Conservation (phyloP, 2,329 filamentous ascomycete genomes). For the Nothophoma quercina region DNA sequence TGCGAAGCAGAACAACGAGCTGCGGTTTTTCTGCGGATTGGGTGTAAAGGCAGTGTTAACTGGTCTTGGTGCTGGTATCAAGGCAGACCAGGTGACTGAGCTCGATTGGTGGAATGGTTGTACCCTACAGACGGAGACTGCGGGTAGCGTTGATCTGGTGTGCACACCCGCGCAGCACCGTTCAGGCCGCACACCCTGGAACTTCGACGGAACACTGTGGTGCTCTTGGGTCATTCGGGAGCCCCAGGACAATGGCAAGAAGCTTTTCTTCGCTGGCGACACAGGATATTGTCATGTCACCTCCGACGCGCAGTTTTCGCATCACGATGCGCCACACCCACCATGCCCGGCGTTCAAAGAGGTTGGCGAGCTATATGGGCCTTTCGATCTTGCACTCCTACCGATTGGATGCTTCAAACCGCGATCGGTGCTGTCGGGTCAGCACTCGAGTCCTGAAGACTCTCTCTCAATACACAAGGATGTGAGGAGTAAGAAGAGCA, state of each 20-base stretch:
- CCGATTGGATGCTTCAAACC: slow-evolving; percentile 60
- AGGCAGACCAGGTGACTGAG: slow-evolving; percentile 53
- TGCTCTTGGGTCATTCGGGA: slow-evolving; percentile 57
- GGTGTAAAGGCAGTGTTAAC: slow-evolving; percentile 50
- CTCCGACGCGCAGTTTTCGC: slow-evolving; percentile 38
- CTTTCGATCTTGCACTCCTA: slow-evolving; percentile 59
- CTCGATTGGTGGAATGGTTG: slow-evolving; percentile 61
- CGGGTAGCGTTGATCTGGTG: slow-evolving; percentile 52
- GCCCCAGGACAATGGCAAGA: slow-evolving; percentile 34
- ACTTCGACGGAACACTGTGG: slow-evolving; percentile 55
- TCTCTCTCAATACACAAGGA: slow-evolving; percentile 58
- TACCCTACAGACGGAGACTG: slow-evolving; percentile 40
- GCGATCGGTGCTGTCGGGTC: slow-evolving; percentile 52
- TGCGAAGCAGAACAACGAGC: slow-evolving; percentile 42
- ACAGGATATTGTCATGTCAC: slow-evolving; percentile 56
- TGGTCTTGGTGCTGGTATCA: slow-evolving; percentile 49
- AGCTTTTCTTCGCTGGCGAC: slow-evolving; percentile 59
- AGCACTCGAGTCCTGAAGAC: slow-evolving; percentile 59
- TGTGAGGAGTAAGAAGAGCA: slow-evolving; percentile 55
- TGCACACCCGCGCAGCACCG: slow-evolving; percentile 60
- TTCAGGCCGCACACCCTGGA: slow-evolving; percentile 53
- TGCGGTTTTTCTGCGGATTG: slow-evolving; percentile 55
- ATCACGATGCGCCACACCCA: slow-evolving; percentile 46
- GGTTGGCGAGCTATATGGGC: slow-evolving; percentile 56
- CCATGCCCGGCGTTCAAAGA: slow-evolving; percentile 59